Base-by-base conservation (phyloP, 306 rosid genomes). In the Rosa lucieae region DNA sequence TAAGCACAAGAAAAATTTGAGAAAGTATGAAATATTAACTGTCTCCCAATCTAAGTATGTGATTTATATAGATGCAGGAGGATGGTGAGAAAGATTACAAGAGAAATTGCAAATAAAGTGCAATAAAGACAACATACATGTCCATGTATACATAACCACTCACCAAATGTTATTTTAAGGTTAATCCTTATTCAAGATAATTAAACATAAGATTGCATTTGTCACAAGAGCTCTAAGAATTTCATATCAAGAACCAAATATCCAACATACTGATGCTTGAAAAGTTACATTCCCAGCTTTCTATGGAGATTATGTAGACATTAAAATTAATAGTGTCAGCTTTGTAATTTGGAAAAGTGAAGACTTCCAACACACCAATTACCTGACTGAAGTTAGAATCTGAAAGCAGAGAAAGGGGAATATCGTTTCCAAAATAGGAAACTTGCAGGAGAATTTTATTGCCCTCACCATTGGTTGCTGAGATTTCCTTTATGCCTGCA, bases 311-410 rank as follows among this genome's bases (percentile, higher is more conserved):
- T 1, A 18, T 14, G 46, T 46, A 47, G 21, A 67, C 40, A 48
- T 17, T 51, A 53, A n/a, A 9, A n/a, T 8, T n/a, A 58, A 9
- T 21, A 58, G 32, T 3, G 29, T n/a, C 65, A 58, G 65, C 65
- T 58, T 20, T 9, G 65, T 21, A 58, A 5, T 53, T 43, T 70
- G 32, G 40, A 74, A 21, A 10, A 58, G 35, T 8, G 8, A 26
- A 23, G 58, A 43, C 42, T 26, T 9, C 55, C 39, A 37, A 32
- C 26, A 46, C 29, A 72, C 26, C 40, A 51, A 21, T 68, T 84
- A 94, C 96, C 93, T 94, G 88, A 21, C 87, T 90, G 81, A 90
- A 70, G 77, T 89, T 93, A 21, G 79, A 76, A 79, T 92, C 94
- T 17, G 92, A 90, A 7, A 94, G 89, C 79, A 72, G 83, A 47